A percentile compares a stretch with the other conserved stretches of the same genome.
These are phyloP conservation scores for Hawksworthiomyces lignivorus DNA, from an alignment of 2,329 filamentous ascomycete genomes.

Conservation along the genomic window DNA sequence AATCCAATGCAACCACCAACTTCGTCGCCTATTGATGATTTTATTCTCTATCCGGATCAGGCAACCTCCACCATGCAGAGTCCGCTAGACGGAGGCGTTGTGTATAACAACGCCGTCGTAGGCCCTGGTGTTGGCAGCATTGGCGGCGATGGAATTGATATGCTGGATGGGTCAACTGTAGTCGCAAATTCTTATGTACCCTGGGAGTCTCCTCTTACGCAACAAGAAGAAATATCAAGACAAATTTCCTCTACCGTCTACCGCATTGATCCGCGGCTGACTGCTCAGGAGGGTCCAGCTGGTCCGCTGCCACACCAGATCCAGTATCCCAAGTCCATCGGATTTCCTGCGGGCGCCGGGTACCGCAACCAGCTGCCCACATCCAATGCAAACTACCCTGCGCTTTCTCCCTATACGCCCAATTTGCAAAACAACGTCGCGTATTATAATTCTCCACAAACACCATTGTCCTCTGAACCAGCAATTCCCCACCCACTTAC, in stretches of 20 bases:
- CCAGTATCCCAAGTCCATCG: constrained; percentile 2
- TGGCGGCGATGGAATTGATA: too few relatives aligned
- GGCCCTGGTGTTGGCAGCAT: too few relatives aligned
- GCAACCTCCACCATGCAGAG: constrained; percentile 10
- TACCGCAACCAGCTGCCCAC: not conserved
- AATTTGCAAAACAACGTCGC: not conserved
- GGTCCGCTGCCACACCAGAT: not conserved
- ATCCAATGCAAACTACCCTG: too few relatives aligned
- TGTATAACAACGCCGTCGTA: not conserved
- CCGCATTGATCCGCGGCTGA: not conserved
- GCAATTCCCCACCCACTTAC: too few relatives aligned
- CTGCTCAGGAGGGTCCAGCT: not conserved
- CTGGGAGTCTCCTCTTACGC: constrained; percentile 16
- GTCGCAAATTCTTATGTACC: constrained; percentile 12
- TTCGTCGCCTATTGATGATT: constrained; percentile 12
- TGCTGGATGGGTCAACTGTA: too few relatives aligned
- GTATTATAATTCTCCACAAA: too few relatives aligned
- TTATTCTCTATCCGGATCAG: constrained; percentile 17
- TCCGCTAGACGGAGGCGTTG: constrained; percentile 11
- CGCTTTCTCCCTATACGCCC: too few relatives aligned
- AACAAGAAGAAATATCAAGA: constrained; percentile 6
- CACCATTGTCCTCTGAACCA: too few relatives aligned
- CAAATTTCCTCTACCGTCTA: not conserved
- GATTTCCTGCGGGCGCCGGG: not conserved
- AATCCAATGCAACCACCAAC: too few relatives aligned